Base-by-base conservation (phyloP, 2,329 filamentous ascomycete genomes). In the Colletotrichum abscissum region DNA sequence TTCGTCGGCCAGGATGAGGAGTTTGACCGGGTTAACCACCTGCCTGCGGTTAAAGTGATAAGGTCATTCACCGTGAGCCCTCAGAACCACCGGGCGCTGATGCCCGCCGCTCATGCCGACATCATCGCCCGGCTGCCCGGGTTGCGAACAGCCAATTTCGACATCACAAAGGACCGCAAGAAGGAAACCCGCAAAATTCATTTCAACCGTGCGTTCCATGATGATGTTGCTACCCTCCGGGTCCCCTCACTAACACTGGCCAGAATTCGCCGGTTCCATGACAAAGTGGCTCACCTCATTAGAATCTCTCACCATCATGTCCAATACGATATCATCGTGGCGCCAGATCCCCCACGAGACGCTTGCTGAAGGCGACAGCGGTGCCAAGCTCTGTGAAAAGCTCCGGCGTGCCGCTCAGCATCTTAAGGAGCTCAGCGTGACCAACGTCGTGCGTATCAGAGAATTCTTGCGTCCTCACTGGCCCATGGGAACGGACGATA, bases 241-340 rank as follows among this genome's bases (percentile, higher is more conserved):
- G 65, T n/a, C 12, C 22, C 3, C 19, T 54, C 12, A 57, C 67
- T 71, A 33, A 73, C 67, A n/a, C 35, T 57, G 12, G 11, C 42
- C 42, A 74, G 72, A 74, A 59, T 69, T 76, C 35, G 75, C 73
- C 16, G 70, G 65, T 24, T 68, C 67, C 38, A 72, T 75, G 63
- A 60, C 59, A 24, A 59, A 55, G 12, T 78, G 76, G 76, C 67
- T 76, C 12, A 66, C 69, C 26, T 66, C 73, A n/a, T 52, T 78
- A 8, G 69, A 77, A 30, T 70, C 56, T 4, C 69, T 78, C 24
- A 62, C 55, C 35, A 67, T 78, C 7, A 63, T 62, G 4, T 74
- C 72, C 55, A 77, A 77, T 60, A 76, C 75, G 4, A 63, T 74
- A 28, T 73, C 76, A 2, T 75, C 75, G 19, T 78, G 76, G 76